Conservation (phyloP, 2,329 filamentous ascomycete genomes). For the Talaromyces sp. region DNA sequence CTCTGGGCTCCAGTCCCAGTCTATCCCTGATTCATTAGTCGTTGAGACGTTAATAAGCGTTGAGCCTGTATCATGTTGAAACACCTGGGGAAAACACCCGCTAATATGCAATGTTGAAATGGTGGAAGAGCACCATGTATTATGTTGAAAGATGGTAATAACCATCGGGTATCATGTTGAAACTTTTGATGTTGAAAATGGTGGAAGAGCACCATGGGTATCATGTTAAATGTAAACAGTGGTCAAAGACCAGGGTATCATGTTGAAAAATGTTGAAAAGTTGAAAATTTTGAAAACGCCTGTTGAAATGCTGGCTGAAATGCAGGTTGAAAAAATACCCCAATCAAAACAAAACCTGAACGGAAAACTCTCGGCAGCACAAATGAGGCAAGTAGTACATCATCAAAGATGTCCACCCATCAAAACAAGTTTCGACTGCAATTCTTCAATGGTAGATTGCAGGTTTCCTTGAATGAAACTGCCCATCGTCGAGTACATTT, state of each 20-base stretch:
- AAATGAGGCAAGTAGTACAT: neutral
- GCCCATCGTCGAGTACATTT: constrained; percentile 17
- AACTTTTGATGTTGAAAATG: neutral
- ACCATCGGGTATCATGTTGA: constrained; percentile 3
- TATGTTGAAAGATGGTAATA: neutral
- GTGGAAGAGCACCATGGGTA: constrained; percentile 7
- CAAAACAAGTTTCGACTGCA: constrained; percentile 17
- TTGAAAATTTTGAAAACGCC: constrained; percentile 9
- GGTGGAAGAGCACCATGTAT: neutral
- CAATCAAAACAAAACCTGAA: constrained; percentile 1
- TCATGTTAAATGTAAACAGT: constrained; percentile 8
- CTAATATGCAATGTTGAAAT: constrained; percentile 5
- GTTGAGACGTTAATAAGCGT: constrained; percentile 15
- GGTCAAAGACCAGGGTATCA: constrained; percentile 11
- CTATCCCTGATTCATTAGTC: constrained; percentile 11
- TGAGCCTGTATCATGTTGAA: constrained; percentile 16
- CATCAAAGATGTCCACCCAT: constrained; percentile 13
- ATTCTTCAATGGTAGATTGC: constrained; percentile 15
- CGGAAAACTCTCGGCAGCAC: neutral
- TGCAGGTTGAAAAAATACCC: constrained; percentile 11
- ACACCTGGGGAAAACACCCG: constrained; percentile 5
- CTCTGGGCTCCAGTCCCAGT: constrained; percentile 11
- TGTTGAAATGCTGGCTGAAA: constrained; percentile 15
- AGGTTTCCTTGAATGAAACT: constrained; percentile 15
- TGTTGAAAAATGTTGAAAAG: constrained; percentile 12